Evolutionary conservation across 768 basidiomycete species (phyloP), one percentile per base, ranked within the genome.

Genomic region (Lepiota brunneoincarnata): DNA sequence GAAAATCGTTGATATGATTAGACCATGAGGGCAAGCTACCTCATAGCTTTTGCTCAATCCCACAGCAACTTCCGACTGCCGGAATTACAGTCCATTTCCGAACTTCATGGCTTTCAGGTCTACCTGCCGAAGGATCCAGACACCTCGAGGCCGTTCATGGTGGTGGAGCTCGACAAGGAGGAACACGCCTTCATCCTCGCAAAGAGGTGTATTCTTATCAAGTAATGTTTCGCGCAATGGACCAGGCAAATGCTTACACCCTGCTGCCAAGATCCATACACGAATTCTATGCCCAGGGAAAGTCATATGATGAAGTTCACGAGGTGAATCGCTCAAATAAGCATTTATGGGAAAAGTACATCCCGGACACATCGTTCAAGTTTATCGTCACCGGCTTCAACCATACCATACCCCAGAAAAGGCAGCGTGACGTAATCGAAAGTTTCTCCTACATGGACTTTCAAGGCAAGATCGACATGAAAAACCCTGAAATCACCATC

Each of bases 391-490:
- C 83, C 1, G 85, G 82, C 0, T 87, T 85, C 62, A 87, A 89
- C 58, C 89, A 86, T 61, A 82, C 83, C 9, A 84, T 93, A 12
- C 81, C 87, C 12, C 82, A 86, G 60, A 65, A 69, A 36, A 77
- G 86, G 14, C 89, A 91, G 60, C 76, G 71, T 55, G 72, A 80
- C 12, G 73, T 90, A 39, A 82, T 96, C 40, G 86, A 93, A 64
- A 78, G 77, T 59, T 98, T 99, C 67, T 69, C 78, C 2, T 97
- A 92, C 64, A 93, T 98, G 89, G 83, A 72, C 17, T 86, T 93
- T 58, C 67, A 77, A 54, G 94, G 94, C 11, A 80, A 80, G 60
- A 91, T 97, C 59, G 83, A 89, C 50, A 81, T 98, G 81, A 86
- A 84, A 57, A 74, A 75, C 40, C 90, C 95, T 0, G 83, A 93